phyloP scores from a whole-genome alignment of 208 protist genomes.

The Acanthamoeba triangularis region DNA sequence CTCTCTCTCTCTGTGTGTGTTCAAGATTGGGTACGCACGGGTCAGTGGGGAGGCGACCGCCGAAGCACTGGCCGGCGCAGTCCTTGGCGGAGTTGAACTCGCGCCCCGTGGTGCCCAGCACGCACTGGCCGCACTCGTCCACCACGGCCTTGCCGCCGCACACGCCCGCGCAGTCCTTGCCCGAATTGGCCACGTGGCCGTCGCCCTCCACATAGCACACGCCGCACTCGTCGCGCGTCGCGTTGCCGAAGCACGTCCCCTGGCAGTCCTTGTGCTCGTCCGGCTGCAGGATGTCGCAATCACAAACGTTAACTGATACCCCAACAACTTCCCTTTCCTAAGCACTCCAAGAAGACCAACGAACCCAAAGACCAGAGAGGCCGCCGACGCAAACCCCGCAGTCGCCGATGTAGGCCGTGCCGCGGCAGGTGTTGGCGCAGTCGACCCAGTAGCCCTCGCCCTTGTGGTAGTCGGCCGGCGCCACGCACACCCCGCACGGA shows the following conservation, averaged over 20 bases:
- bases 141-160: background rate
- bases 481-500: background rate
- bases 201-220: conserved; percentile 9
- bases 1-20: too few species aligned
- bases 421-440: background rate
- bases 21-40: background rate
- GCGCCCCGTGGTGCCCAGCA: background rate
- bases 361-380: background rate
- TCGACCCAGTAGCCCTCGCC: background rate
- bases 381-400: background rate
- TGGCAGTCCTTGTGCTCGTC: background rate
- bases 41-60: background rate
- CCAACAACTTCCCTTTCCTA: too few species aligned
- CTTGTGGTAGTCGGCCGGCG: background rate
- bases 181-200: background rate
- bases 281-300: too few species aligned
- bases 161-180: conserved; percentile 7
- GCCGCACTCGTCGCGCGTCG: background rate
- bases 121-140: background rate
- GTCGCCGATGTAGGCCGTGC: background rate
- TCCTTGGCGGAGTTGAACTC: background rate
- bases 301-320: too few species aligned
- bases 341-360: too few species aligned
- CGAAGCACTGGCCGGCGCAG: background rate
- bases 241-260: background rate